phyloP scores from a whole-genome alignment of 2,329 filamentous ascomycete species.

The Bipolaris sorokiniana region DNA sequence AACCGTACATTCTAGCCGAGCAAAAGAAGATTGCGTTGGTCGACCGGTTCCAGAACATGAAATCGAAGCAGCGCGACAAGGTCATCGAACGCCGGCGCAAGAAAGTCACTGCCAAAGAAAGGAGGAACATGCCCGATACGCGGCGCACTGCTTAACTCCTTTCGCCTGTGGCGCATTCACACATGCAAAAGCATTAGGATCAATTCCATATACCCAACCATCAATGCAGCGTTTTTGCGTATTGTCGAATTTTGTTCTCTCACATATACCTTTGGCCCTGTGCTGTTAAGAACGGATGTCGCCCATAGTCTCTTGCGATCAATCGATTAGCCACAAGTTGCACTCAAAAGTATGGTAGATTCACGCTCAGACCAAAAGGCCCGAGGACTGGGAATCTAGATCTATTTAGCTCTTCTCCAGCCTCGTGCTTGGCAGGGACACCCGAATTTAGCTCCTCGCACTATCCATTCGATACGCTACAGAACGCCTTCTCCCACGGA shows the following conservation, averaged over 20 bases:
- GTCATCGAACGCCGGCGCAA: conserved; percentile 86
- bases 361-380: not conserved
- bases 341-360: not conserved
- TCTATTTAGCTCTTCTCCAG: conserved; percentile 1
- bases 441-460: not conserved
- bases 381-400: not conserved
- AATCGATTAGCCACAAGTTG: not conserved
- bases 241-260: not conserved
- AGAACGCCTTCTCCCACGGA: not conserved
- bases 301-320: not conserved
- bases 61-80: conserved; percentile 81
- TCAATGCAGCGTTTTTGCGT: not conserved
- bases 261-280: not conserved
- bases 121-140: conserved; percentile 62
- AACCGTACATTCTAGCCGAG: conserved; percentile 61
- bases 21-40: conserved; percentile 84
- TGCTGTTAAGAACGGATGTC: not conserved
- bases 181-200: not conserved
- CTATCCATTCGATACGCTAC: conserved; percentile 6
- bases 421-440: conserved; percentile 4
- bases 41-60: conserved; percentile 82
- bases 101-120: conserved; percentile 86
- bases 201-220: conserved; percentile 14
- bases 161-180: not conserved
- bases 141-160: conserved; percentile 35